A percentile compares a stretch with the other conserved stretches of the same genome.
These are phyloP conservation scores for Solanum paucissectum DNA, from an alignment of 257 asterid genomes.

Conservation along the genomic window DNA sequence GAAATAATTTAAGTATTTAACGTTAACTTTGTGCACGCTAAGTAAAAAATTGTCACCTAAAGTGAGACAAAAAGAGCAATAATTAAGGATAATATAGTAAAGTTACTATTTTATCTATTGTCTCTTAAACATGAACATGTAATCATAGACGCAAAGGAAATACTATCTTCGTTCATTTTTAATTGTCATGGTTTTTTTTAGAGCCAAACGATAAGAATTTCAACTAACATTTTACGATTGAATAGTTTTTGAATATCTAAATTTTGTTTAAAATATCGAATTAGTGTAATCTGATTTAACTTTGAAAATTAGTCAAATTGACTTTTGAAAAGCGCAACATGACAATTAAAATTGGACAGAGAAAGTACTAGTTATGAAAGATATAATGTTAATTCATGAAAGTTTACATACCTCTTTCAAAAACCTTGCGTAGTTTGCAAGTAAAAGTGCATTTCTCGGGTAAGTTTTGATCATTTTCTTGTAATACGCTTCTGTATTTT, in stretches of 20 bases:
- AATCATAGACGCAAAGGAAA: too few relatives aligned
- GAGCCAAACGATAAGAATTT: too few relatives aligned
- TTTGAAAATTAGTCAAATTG: too few relatives aligned
- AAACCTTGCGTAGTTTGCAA: conserved; percentile 70
- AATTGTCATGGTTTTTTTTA: too few relatives aligned
- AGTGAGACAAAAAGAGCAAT: too few relatives aligned
- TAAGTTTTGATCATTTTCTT: conserved; percentile 64
- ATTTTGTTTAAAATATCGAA: too few relatives aligned
- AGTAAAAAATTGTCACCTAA: not conserved
- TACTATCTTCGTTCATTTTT: too few relatives aligned
- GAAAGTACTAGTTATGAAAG: not conserved
- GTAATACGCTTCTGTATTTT: conserved; percentile 47
- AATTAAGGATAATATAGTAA: not conserved
- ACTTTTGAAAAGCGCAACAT: too few relatives aligned
- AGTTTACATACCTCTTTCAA: conserved; percentile 50
- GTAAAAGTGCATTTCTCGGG: conserved; percentile 55
- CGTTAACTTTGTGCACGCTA: not conserved
- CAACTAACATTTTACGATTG: too few relatives aligned
- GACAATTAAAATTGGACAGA: not conserved
- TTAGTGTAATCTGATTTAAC: too few relatives aligned
- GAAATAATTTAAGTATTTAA: too few relatives aligned
- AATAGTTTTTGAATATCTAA: too few relatives aligned
- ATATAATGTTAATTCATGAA: not conserved
- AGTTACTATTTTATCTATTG: not conserved
- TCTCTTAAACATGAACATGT: not conserved